These are phyloP conservation scores for Ophiostoma ips DNA, from an alignment of 2,329 filamentous ascomycete genomes.

Conservation along the genomic window DNA sequence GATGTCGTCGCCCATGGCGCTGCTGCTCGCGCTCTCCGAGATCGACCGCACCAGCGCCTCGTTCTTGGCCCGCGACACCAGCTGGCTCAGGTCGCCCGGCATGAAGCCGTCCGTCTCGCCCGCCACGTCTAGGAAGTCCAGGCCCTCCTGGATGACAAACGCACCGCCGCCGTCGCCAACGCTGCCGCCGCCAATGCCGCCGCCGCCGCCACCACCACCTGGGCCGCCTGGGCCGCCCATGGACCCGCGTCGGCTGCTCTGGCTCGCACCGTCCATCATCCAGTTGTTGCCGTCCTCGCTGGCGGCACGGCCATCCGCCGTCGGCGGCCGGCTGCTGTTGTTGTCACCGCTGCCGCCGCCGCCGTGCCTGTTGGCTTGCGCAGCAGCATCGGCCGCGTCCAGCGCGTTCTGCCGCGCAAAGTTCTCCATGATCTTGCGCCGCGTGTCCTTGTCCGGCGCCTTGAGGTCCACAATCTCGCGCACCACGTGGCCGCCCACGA, in stretches of 20 bases:
- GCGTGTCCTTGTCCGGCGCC: conserved; percentile 82
- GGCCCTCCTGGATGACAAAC: conserved; percentile 58
- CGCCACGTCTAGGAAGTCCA: conserved; percentile 87
- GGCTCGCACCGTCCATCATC: conserved; percentile 65
- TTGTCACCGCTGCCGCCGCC: background rate
- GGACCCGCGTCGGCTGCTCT: conserved; percentile 26
- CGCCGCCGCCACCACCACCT: conserved; percentile 11
- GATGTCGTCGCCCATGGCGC: conserved; percentile 24
- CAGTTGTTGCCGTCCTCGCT: conserved; percentile 47
- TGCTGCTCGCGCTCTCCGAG: conserved; percentile 30
- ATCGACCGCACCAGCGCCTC: conserved; percentile 85
- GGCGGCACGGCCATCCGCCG: conserved; percentile 36
- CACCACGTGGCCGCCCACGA: conserved; percentile 83
- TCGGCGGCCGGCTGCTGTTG: conserved; percentile 37
- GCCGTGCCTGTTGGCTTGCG: conserved; percentile 18
- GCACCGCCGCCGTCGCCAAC: conserved; percentile 31
- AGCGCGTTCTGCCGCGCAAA: conserved; percentile 47
- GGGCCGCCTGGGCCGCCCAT: conserved; percentile 19
- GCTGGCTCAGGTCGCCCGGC: conserved; percentile 79
- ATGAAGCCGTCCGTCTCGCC: conserved; percentile 95
- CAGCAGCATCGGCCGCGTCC: conserved; percentile 20
- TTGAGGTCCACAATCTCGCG: conserved; percentile 82
- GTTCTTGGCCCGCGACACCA: conserved; percentile 77
- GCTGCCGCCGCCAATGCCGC: conserved; percentile 20
- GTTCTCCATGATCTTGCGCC: conserved; percentile 70